A percentile compares a stretch with the other conserved stretches of the same genome.
Evolutionary conservation across 768 basidiomycete species (phyloP).

Genomic region (Lactarius quietus): DNA sequence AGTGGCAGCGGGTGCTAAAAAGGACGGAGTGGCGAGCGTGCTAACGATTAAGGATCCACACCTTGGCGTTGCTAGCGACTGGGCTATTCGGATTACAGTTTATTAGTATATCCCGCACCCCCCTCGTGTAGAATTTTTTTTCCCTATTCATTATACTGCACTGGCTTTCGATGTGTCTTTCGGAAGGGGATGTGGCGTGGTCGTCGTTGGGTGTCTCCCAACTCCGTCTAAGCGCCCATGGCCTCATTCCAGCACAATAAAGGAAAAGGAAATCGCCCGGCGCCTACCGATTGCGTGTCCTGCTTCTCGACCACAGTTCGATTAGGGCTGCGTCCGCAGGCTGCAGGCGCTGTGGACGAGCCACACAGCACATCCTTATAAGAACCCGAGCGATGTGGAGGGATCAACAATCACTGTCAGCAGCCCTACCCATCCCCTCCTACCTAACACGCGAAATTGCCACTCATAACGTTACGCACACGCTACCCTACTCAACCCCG

Average conservation of each 20-base stretch:
- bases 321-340: constrained; percentile 19
- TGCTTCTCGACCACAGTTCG: constrained; percentile 19
- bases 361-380: constrained; percentile 18
- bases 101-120: constrained; percentile 11
- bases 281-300: constrained; percentile 10
- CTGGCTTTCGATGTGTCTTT: background rate
- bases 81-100: constrained; percentile 48
- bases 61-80: constrained; percentile 55
- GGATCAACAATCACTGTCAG: background rate
- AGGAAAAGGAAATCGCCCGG: constrained; percentile 7
- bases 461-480: background rate
- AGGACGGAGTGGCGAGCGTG: constrained; percentile 62
- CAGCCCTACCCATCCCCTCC: background rate
- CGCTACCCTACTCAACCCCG: background rate
- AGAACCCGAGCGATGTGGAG: constrained; percentile 5
- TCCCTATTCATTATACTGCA: background rate
- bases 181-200: constrained; percentile 5
- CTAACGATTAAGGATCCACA: constrained; percentile 76
- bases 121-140: background rate
- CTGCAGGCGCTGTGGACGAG: constrained; percentile 10
- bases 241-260: constrained; percentile 6
- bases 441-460: background rate
- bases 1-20: constrained; percentile 49
- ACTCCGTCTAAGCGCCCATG: constrained; percentile 7
- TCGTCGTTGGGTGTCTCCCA: background rate